Evolutionary conservation across 2,329 filamentous ascomycete species (phyloP).

Genomic region (Fusarium veterinarium): DNA sequence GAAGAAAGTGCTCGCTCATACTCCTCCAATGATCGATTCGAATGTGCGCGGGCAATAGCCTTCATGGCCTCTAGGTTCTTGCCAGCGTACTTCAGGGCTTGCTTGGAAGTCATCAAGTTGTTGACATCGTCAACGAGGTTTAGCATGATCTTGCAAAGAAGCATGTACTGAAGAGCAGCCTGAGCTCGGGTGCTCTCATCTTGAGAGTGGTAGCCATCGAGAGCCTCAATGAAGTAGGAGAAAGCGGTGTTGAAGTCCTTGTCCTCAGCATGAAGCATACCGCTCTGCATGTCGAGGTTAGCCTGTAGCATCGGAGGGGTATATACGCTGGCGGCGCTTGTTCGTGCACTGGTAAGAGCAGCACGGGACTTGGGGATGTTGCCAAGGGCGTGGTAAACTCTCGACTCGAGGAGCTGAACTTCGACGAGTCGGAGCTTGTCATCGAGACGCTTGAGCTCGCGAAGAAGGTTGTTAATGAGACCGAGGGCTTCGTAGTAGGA

Average conservation of each 20-base stretch:
- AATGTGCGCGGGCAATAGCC: conserved; percentile 93
- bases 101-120: conserved; percentile 93
- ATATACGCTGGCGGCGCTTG: conserved; percentile 96
- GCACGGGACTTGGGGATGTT: conserved; percentile 97
- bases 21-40: conserved; percentile 94
- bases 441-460: conserved; percentile 96
- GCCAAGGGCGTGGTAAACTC: conserved; percentile 96
- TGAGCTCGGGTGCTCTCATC: conserved; percentile 91
- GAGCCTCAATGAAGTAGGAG: conserved; percentile 98
- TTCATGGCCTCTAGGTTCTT: conserved; percentile 99
- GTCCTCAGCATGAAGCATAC: conserved; percentile 98
- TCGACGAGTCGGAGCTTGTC: conserved; percentile 98
- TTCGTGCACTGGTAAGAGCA: conserved; percentile 92
- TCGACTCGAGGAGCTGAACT: conserved; percentile 95
- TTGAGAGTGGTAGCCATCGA: conserved; percentile 95
- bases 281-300: conserved; percentile 98
- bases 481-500: conserved; percentile 97
- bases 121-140: conserved; percentile 97
- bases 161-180: conserved; percentile 98
- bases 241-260: conserved; percentile 99
- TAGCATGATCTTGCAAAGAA: conserved; percentile 99
- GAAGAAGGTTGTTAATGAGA: conserved; percentile 94
- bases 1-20: conserved; percentile 92
- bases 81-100: conserved; percentile 94
- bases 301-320: conserved; percentile 95